Evolutionary conservation across 2,329 filamentous ascomycete genomes (phyloP), one percentile per base, ranked within the genome.

Genomic region (Furcasterigmium furcatum): DNA sequence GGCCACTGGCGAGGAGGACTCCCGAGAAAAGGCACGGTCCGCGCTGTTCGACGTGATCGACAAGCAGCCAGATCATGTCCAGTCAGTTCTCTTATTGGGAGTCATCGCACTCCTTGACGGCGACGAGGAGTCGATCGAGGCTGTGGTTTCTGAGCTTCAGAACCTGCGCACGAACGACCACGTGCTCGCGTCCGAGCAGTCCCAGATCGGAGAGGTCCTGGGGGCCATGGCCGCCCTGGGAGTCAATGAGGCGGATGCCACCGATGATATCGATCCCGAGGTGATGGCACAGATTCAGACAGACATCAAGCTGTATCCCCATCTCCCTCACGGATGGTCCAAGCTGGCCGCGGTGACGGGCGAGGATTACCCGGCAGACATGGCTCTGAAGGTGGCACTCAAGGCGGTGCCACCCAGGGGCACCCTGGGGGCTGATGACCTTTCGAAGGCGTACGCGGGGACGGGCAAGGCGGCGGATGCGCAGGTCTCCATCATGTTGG

Each of bases 21-120:
- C 91, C 45, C 82, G 85, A 39, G 81, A 85, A 41, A 82, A 87
- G 50, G 91, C 92, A 14, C 80, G 90, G 4, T 83, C 87, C 43
- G 80, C 88, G 52, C 76, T 99, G 1, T 92, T 96, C 57, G 84
- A 84, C 13, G 84, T 87, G 29, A 84, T 96, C 12, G 88, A 91
- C 55, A 77, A 73, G 42, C 71, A 87, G 41, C 81, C 88, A 0
- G 79, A 84, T 1, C 91, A 97, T 54, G 79, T 95, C 2, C 85
- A 85, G 51, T 86, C 90, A 0, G 81, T 95, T 2, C 78, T 91
- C 1, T 76, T 97, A 4, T 75, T 99, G 1, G 91, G 91, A 1
- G 84, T 89, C 3, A 88, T 97, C 54, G 89, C 90, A 0, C 73
- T 95, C 3, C 67, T 96, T 1, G 90, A 96, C 48, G 76, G 82